A percentile compares a stretch with the other conserved stretches of the same genome.
These are phyloP conservation scores for Tylopilus sp. DNA, from an alignment of 1,284 basidiomycete genomes.

Conservation along the genomic window DNA sequence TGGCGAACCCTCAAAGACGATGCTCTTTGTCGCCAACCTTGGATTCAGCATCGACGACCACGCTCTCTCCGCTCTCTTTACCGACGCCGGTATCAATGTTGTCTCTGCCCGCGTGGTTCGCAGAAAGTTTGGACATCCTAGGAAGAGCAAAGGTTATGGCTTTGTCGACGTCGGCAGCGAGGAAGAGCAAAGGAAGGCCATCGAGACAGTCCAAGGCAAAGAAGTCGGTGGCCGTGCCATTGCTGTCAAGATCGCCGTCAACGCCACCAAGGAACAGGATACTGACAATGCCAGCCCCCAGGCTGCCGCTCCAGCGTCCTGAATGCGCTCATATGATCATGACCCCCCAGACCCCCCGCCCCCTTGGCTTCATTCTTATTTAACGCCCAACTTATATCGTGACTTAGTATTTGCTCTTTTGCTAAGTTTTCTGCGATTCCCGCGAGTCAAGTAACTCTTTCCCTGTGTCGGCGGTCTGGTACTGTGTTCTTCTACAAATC, in stretches of 20 bases:
- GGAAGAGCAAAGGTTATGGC: slow-evolving; percentile 89
- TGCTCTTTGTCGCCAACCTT: slow-evolving; percentile 93
- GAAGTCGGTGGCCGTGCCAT: slow-evolving; percentile 76
- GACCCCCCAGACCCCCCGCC: slow-evolving; percentile 17
- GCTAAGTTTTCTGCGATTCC: slow-evolving; percentile 36
- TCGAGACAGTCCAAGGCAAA: slow-evolving; percentile 77
- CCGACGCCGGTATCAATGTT: slow-evolving; percentile 75
- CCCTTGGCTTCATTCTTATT: slow-evolving; percentile 33
- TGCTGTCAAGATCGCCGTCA: slow-evolving; percentile 87
- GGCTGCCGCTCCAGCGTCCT: slow-evolving; percentile 16
- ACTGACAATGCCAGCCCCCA: slow-evolving; percentile 27
- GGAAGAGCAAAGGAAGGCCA: slow-evolving; percentile 82
- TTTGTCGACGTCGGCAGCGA: slow-evolving; percentile 88
- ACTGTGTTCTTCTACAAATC: slow-evolving; percentile 41
- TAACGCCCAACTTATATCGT: slow-evolving; percentile 29
- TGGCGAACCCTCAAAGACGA: slow-evolving; percentile 79
- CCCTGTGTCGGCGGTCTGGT: slow-evolving; percentile 44
- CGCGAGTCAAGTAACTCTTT: slow-evolving; percentile 35
- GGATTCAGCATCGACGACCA: slow-evolving; percentile 87
- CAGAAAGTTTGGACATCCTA: slow-evolving; percentile 73
- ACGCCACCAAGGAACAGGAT: slow-evolving; percentile 48
- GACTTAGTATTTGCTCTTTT: slow-evolving; percentile 35
- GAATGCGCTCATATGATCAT: slow-evolving; percentile 17
- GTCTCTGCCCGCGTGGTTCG: slow-evolving; percentile 83
- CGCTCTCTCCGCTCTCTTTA: slow-evolving; percentile 73